Percentiles rank a stretch among this genome's conserved stretches.
phyloP scores from a whole-genome alignment of 768 basidiomycete genomes.

The Kwoniella heveanensis region DNA sequence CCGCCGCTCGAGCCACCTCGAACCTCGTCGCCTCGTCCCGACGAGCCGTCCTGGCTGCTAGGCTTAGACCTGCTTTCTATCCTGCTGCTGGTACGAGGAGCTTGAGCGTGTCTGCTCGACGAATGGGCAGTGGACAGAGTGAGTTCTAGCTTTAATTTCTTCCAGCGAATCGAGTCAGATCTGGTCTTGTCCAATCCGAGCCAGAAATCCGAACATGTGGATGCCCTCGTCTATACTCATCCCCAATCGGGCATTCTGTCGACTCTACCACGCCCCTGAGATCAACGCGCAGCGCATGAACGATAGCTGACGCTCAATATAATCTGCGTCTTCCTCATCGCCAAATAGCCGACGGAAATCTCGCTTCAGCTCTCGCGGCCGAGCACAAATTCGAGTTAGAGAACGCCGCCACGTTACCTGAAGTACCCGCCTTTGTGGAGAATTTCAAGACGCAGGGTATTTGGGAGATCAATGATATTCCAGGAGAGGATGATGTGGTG shows the following conservation, averaged over 20 bases:
- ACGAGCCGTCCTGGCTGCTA: constrained; percentile 18
- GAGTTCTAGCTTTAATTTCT: constrained; percentile 18
- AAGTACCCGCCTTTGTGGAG: constrained; percentile 73
- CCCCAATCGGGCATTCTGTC: too few species aligned
- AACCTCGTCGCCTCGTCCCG: constrained; percentile 27
- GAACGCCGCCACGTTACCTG: constrained; percentile 56
- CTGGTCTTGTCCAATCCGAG: not conserved
- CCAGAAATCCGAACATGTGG: too few species aligned
- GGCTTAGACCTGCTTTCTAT: constrained; percentile 12
- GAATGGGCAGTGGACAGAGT: constrained; percentile 51
- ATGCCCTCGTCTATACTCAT: too few species aligned
- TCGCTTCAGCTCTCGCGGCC: constrained; percentile 72
- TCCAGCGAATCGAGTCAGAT: too few species aligned
- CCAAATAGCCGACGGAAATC: constrained; percentile 59
- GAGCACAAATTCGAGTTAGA: constrained; percentile 87
- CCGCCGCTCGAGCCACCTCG: constrained; percentile 15
- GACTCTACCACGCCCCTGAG: too few species aligned
- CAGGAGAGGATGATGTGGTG: constrained; percentile 77
- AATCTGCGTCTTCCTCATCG: not conserved
- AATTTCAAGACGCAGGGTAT: constrained; percentile 71
- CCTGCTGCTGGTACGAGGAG: constrained; percentile 18
- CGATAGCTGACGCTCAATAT: not conserved
- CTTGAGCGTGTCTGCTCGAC: constrained; percentile 36
- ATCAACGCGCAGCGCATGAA: too few species aligned
- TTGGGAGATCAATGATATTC: constrained; percentile 77